Evolutionary conservation across 352 stramenopile species (phyloP).

Genomic region (Pseudoperonospora humuli): DNA sequence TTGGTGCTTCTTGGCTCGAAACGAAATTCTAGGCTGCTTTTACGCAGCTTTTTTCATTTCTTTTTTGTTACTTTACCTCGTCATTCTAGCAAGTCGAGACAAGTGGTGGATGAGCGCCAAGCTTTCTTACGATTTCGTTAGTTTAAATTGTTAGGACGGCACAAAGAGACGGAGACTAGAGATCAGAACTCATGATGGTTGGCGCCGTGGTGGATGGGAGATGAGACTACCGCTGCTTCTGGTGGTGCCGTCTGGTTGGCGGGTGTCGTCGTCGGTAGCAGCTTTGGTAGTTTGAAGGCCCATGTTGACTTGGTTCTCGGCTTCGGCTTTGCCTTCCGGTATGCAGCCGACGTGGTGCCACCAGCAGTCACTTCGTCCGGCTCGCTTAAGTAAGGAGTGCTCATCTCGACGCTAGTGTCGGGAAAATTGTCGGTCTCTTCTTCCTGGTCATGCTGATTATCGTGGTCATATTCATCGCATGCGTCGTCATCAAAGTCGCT

Average conservation of each 20-base stretch:
- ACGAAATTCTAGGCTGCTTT: background rate
- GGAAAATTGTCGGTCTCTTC: constrained; percentile 12
- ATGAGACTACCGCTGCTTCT: constrained; percentile 22
- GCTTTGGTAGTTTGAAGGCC: constrained; percentile 36
- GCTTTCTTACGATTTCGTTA: constrained; percentile 27
- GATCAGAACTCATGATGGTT: constrained; percentile 53
- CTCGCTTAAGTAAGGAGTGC: constrained; percentile 24
- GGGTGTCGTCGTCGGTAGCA: constrained; percentile 21
- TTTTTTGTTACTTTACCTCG: constrained; percentile 1
- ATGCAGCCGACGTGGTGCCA: constrained; percentile 25
- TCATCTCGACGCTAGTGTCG: constrained; percentile 20
- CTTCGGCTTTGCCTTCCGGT: constrained; percentile 28
- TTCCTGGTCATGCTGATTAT: constrained; percentile 7
- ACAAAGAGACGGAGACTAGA: constrained; percentile 6
- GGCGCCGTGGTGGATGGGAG: constrained; percentile 35
- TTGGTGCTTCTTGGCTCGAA: background rate
- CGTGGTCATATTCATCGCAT: constrained; percentile 9
- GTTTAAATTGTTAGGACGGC: constrained; percentile 14
- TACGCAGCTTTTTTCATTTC: constrained; percentile 3
- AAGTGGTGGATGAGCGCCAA: too few relatives aligned
- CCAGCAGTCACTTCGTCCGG: constrained; percentile 24
- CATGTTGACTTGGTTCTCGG: constrained; percentile 34
- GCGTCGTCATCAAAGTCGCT: constrained; percentile 17
- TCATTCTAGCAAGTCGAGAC: background rate
- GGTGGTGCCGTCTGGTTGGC: constrained; percentile 5